These are phyloP conservation scores for Neotropicomus parvogracilis DNA, from an alignment of 1,284 basidiomycete species.

Conservation along the genomic window DNA sequence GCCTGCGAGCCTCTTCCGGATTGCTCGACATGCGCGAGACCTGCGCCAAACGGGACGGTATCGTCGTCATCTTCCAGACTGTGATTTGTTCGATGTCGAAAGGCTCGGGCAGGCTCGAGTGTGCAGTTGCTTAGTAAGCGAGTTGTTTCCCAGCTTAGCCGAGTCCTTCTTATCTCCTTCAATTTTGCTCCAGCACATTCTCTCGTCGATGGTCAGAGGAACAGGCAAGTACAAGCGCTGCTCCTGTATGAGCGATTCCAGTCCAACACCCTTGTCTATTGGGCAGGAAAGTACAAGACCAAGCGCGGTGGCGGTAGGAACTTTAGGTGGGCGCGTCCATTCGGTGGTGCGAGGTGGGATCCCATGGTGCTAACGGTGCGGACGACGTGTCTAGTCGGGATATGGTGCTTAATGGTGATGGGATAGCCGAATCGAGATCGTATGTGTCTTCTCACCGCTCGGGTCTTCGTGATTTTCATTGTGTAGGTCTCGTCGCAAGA, in stretches of 20 bases:
- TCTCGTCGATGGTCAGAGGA: constrained; percentile 51
- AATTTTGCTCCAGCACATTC: background rate
- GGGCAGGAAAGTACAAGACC: constrained; percentile 69
- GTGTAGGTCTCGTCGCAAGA: constrained; percentile 19
- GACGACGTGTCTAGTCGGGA: constrained; percentile 44
- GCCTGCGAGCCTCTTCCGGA: constrained; percentile 65
- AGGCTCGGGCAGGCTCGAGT: constrained; percentile 12
- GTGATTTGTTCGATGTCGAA: background rate
- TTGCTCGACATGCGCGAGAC: constrained; percentile 57
- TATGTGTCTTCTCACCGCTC: constrained; percentile 24
- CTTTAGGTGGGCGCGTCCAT: constrained; percentile 53
- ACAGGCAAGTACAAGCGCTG: constrained; percentile 38
- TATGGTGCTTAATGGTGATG: constrained; percentile 58
- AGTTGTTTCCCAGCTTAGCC: constrained; percentile 9
- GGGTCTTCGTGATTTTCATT: background rate
- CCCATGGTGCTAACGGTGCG: constrained; percentile 2
- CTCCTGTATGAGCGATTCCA: too few relatives aligned
- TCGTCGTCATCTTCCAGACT: constrained; percentile 76
- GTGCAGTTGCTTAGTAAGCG: constrained; percentile 17
- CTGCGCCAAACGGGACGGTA: constrained; percentile 86
- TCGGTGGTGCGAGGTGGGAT: constrained; percentile 1
- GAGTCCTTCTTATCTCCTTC: background rate
- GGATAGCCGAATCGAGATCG: constrained; percentile 53
- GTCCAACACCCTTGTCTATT: background rate
- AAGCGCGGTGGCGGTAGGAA: constrained; percentile 83